Evolutionary conservation across 163 green algal species (phyloP).

Genomic region (Botryococcus braunii): DNA sequence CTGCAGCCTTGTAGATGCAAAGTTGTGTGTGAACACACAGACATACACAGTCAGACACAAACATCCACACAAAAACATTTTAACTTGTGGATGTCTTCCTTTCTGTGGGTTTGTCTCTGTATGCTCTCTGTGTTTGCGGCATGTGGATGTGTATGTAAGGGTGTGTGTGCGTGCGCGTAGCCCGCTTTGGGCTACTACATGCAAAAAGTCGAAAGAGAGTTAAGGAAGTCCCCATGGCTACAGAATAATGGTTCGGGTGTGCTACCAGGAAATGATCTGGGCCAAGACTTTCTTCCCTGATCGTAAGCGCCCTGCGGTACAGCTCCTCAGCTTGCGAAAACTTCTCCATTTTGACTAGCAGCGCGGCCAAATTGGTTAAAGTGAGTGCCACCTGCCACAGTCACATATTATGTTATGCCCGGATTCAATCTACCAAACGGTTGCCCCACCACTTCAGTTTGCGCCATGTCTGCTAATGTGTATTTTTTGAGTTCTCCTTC

Average conservation of each 20-base stretch:
- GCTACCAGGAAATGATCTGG: slow-evolving; percentile 19
- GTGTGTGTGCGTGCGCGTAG: not conserved
- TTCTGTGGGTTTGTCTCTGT: not conserved
- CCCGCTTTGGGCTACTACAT: not conserved
- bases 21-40: too few relatives aligned
- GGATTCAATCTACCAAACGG: too few relatives aligned
- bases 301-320: slow-evolving; percentile 15
- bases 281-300: slow-evolving; percentile 20
- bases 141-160: not conserved
- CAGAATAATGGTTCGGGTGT: not conserved
- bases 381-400: slow-evolving; percentile 18
- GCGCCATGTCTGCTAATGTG: too few relatives aligned
- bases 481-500: too few relatives aligned
- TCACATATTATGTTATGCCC: too few relatives aligned
- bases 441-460: too few relatives aligned
- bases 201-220: not conserved
- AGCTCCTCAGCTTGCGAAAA: slow-evolving; percentile 17
- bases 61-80: not conserved
- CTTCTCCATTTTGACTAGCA: slow-evolving; percentile 19
- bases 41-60: not conserved
- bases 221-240: not conserved
- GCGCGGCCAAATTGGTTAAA: slow-evolving; percentile 22
- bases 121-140: not conserved
- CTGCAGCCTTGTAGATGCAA: too few relatives aligned
- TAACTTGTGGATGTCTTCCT: not conserved